Evolutionary conservation across 129 eudicot species (phyloP), one percentile per base, ranked within the genome.

Genomic region (Helichrysum umbraculigerum): DNA sequence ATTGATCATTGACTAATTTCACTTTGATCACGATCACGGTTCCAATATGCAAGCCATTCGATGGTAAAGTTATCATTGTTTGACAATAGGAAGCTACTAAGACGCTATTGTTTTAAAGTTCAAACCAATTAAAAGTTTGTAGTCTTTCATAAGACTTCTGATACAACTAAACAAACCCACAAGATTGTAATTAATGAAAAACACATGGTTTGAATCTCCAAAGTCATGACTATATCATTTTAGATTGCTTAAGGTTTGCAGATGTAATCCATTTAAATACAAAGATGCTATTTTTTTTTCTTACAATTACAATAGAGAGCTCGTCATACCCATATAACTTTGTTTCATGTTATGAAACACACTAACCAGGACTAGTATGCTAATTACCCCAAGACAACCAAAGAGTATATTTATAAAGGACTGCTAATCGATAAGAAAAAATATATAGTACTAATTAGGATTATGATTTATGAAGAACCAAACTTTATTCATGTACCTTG

Each of bases 401-500:
- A 39, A 50, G n/a, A 47, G 25, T 62, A 78, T 50, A 33, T n/a
- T 37, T 51, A 64, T 41, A 56, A 39, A 33, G 35, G 50, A 83
- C 63, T 34, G 21, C 68, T 62, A 51, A 78, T 35, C 35, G 65
- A 79, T 66, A 71, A 78, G 54, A 33, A 54, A 25, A 73, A 62
- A 21, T 50, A 21, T 50, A 67, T 37, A 68, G 42, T 25, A 80
- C 14, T 22, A 72, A 65, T 25, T 57, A 73, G 16, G 30, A 66
- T 74, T 19, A 66, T 51, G 34, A 66, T 56, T 74, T 19, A 66
- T 51, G 34, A 66, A 56, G 14, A 80, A 66, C 79, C 62, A 50
- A 71, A 21, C 33, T 69, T 81, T 33, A 35, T 77, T 86, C 86
- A 88, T 52, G 82, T 78, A 78, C 86, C 92, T 81, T 81, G 75